Base-by-base conservation (phyloP, 306 rosid genomes). In the Casuarina cunninghamiana region DNA sequence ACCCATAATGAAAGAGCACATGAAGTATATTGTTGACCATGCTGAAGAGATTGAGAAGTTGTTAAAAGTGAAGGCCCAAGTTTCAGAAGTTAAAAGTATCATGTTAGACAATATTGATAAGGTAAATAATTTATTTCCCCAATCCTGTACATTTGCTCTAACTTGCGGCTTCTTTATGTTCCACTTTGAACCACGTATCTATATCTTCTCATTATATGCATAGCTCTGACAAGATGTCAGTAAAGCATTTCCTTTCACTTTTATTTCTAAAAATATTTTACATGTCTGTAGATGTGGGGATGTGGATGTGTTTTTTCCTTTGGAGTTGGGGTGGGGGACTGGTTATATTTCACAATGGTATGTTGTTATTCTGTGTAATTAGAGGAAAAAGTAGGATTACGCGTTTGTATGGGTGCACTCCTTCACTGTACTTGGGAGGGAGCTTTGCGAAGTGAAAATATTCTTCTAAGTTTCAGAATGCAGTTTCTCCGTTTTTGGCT, bases 51-150 rank as follows among this genome's bases (percentile, higher is more conserved):
- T 91, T 63, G 98, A 90, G 43, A 91, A 93, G 85, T 84, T 93
- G 57, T 81, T 90, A 71, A 93, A 91, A 87, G 96, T 93, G 89
- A 91, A 93, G 88, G 98, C 97, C 12, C 98, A 93, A 85, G 97
- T 93, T 81, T 83, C 96, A 50, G 96, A 93, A 87, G 97, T 93
- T 67, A 91, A 91, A 83, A 89, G 91, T 63, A 91, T 93, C 54
- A 93, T 93, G 98, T 77, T 91, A 71, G 96, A 90, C 85, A 93
- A 93, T 88, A 89, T 93, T 49, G 93, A 78, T 81, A 81, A 89
- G 89, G 93, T 89, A 84, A 81, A 41, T 71, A 50, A 37, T 57
- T 45, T 7, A 2, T 55, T 51, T 53, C 39, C 53, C 42, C 17
- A 6, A 15, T 75, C 37, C 42, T 35, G 48, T 75, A 57, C 51